Evolutionary conservation across 768 basidiomycete species (phyloP).

Genomic region (Rhodotorula kratochvilovae): DNA sequence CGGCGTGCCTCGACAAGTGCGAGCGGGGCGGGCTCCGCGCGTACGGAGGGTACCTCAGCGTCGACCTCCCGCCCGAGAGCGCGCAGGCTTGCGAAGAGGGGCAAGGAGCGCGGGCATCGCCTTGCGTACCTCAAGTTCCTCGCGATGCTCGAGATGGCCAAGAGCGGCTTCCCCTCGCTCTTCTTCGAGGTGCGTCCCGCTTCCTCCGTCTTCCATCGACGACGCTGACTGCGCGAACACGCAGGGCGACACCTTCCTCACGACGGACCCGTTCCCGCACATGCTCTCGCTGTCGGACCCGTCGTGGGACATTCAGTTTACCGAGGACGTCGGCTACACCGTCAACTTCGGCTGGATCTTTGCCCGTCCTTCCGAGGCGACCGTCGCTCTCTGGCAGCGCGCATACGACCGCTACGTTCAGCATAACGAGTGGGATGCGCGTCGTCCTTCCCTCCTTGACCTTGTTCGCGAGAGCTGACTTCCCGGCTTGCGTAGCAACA

Average conservation of each 20-base stretch:
- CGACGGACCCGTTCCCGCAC: not conserved
- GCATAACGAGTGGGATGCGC: conserved; percentile 12
- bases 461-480: not conserved
- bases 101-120: not conserved
- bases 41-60: not conserved
- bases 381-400: not conserved
- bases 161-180: conserved; percentile 2
- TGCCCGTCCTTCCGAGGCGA: not conserved
- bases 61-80: not conserved
- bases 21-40: not conserved
- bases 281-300: conserved; percentile 1
- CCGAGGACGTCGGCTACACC: conserved; percentile 8
- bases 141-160: conserved; percentile 13
- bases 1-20: not conserved
- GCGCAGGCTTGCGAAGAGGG: not conserved
- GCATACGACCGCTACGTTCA: not conserved
- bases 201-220: not conserved
- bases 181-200: conserved; percentile 10
- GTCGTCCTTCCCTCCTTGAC: not conserved
- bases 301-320: conserved; percentile 7
- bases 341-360: conserved; percentile 15
- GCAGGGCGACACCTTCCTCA: conserved; percentile 14
- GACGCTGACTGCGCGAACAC: not conserved
- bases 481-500: not conserved
- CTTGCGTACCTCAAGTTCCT: conserved; percentile 10